Conservation (phyloP, 805 yeast species). For the Starmerella sirachaensis region DNA sequence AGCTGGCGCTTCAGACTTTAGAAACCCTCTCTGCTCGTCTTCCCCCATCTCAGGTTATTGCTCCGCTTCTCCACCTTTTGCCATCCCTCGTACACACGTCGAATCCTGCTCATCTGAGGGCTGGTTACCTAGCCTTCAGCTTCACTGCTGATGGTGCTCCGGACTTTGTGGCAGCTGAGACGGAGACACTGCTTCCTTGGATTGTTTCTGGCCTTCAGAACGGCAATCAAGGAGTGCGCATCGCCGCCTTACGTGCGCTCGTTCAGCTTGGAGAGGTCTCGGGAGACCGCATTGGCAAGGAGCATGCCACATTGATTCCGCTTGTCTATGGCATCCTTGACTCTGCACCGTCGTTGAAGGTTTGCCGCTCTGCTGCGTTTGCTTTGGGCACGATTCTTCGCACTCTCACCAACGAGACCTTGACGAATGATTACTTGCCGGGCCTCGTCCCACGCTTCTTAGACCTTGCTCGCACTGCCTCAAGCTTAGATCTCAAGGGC, state of each 20-base stretch:
- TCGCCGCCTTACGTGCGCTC: constrained; percentile 75
- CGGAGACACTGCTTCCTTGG: constrained; percentile 60
- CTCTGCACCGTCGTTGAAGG: constrained; percentile 65
- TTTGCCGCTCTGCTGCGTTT: constrained; percentile 80
- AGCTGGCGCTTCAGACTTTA: constrained; percentile 68
- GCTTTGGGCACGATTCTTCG: constrained; percentile 89
- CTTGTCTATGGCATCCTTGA: constrained; percentile 78
- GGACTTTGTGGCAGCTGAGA: constrained; percentile 69
- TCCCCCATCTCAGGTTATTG: constrained; percentile 86
- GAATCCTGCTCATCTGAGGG: constrained; percentile 74
- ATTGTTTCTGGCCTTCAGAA: constrained; percentile 70
- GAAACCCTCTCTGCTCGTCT: constrained; percentile 68
- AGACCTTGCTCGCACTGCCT: constrained; percentile 66
- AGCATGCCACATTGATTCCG: constrained; percentile 73
- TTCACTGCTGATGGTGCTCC: constrained; percentile 88
- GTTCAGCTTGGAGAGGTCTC: constrained; percentile 69
- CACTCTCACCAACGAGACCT: constrained; percentile 77
- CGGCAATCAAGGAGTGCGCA: constrained; percentile 57
- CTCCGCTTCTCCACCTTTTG: constrained; percentile 50
- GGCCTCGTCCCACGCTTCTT: constrained; percentile 84
- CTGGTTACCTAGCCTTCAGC: constrained; percentile 70
- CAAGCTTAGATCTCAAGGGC: constrained; percentile 40
- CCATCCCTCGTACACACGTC: constrained; percentile 36
- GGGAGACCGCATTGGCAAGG: constrained; percentile 72
- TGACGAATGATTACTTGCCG: constrained; percentile 61